Percentiles rank a stretch among this genome's conserved stretches.
phyloP scores from a whole-genome alignment of 2,329 filamentous ascomycete genomes.

The Fusarium equiseti region DNA sequence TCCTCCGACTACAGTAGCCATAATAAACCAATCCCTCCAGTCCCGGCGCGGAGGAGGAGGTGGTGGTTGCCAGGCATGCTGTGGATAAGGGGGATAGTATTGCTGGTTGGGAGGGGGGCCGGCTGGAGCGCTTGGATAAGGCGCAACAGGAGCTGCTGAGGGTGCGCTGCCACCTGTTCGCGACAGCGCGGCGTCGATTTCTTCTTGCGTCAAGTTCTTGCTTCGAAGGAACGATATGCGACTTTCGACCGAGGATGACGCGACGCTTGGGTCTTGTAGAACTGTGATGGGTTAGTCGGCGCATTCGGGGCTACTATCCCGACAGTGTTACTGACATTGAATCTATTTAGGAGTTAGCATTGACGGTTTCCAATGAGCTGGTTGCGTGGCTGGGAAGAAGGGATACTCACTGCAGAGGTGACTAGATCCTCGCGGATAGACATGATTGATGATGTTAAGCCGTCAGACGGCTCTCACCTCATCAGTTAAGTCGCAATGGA shows the following conservation, averaged over 20 bases:
- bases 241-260: constrained; percentile 90
- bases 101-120: constrained; percentile 59
- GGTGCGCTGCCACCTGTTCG: constrained; percentile 74
- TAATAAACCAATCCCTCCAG: constrained; percentile 99
- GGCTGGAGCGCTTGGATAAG: constrained; percentile 59
- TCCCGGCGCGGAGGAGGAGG: constrained; percentile 80
- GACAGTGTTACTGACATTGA: constrained; percentile 56
- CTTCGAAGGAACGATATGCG: constrained; percentile 92
- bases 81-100: constrained; percentile 63
- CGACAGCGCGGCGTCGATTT: constrained; percentile 86
- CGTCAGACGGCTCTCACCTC: constrained; percentile 40
- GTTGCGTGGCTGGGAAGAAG: constrained; percentile 16
- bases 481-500: constrained; percentile 36
- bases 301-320: background rate
- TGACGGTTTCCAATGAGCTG: constrained; percentile 6
- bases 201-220: constrained; percentile 97
- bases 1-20: constrained; percentile 94
- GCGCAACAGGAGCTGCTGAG: constrained; percentile 53
- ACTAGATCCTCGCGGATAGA: constrained; percentile 96
- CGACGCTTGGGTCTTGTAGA: constrained; percentile 92
- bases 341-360: constrained; percentile 48
- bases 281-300: constrained; percentile 64
- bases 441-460: constrained; percentile 59
- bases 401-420: constrained; percentile 75
- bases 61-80: constrained; percentile 69